Evolutionary conservation across 78 protist genomes (phyloP), one percentile per base, ranked within the genome.

Genomic region (Dictyostelium citrinum): DNA sequence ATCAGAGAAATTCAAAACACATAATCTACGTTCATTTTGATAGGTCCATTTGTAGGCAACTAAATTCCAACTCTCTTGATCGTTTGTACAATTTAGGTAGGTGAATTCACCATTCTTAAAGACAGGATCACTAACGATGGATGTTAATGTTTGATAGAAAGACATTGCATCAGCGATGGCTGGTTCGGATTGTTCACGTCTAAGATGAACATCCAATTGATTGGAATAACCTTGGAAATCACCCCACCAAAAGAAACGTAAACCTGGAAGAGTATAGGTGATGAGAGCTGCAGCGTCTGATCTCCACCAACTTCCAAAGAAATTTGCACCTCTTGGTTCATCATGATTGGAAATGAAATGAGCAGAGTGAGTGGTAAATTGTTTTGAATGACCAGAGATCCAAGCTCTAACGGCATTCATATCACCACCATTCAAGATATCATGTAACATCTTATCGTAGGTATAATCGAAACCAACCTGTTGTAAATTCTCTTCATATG

Each of bases 361-460:
- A 41, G 90, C 91, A 14, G 95, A 91, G 51, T 78, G 92, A 3
- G 51, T 60, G 11, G 84, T 41, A 29, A 84, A 91, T 8, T 33
- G 14, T 17, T 51, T 9, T 24, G 90, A 72, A 55, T 91, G 58
- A 16, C 90, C 80, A 17, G 82, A 43, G 58, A 91, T 84, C 95
- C 95, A 91, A 17, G n/a, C 79, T 46, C 90, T 20, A 17, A 91
- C 77, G 8, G 84, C 74, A 45, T 91, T 81, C 46, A 91, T 39
- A 45, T 91, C 58, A 24, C 95, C 95, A 27, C 91, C 91, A 41
- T 90, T 90, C 5, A 91, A 76, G 46, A 27, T 81, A 77, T 97
- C 97, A 76, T 96, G 96, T 22, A 96, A 41, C 79, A 84, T 94
- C 68, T 98, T 98, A 49, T 98, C 99, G 29, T 98, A 98, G 81